Percentiles rank a stretch among this genome's conserved stretches.
Evolutionary conservation across 2,329 filamentous ascomycete species (phyloP).

Genomic region (Xylaria sp.): DNA sequence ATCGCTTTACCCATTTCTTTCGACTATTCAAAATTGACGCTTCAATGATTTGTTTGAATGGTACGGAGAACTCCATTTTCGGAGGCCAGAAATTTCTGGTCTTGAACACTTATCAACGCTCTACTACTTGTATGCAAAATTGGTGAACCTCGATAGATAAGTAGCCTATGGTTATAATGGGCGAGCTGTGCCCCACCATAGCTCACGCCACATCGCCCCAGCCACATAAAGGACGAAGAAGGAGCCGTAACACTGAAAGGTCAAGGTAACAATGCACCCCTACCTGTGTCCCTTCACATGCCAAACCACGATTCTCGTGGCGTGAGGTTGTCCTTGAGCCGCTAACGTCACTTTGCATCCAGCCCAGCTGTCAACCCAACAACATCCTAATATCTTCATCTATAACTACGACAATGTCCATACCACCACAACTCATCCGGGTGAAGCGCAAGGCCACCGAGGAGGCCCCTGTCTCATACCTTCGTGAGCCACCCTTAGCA

Average conservation of each 20-base stretch:
- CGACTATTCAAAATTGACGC: no score
- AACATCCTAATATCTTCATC: not conserved
- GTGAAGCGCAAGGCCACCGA: conserved; percentile 71
- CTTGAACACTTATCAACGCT: no score
- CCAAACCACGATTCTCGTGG: conserved; percentile 3
- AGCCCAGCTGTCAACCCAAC: not conserved
- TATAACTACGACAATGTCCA: conserved; percentile 57
- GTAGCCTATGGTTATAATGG: no score
- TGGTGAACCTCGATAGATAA: no score
- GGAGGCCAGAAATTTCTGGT: no score
- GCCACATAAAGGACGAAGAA: not conserved
- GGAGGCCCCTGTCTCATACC: conserved; percentile 64
- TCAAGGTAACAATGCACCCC: no score
- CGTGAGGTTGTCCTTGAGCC: not conserved
- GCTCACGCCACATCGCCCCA: conserved; percentile 26
- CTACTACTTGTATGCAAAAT: no score
- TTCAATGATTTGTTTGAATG: no score
- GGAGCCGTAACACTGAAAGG: not conserved
- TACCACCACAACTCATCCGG: conserved; percentile 68
- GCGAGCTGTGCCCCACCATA: conserved; percentile 17
- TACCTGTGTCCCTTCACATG: conserved; percentile 14
- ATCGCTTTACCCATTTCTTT: no score
- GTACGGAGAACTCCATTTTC: no score
- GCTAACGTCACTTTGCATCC: not conserved
- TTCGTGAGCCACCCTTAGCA: conserved; percentile 56